Base-by-base conservation (phyloP, 164 flowering plant species). In the Echeveria elegans region DNA sequence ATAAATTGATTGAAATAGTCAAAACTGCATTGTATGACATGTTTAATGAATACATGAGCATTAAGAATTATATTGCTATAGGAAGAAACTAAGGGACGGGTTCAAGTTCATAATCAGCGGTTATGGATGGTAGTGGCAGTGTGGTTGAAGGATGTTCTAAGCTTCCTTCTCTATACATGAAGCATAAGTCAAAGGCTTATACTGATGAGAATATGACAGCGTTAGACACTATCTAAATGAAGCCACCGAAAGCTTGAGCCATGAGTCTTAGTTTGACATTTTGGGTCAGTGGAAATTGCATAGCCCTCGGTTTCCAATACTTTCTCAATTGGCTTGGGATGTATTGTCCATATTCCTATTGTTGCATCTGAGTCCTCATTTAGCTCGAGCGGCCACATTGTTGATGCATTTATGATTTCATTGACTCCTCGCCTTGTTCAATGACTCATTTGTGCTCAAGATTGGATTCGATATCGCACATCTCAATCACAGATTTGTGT, bases 361-460 rank as follows among this genome's bases (percentile, higher is more conserved):
- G 56, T 67, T 28, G 60, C 66, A 2, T 50, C 53, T 5, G 63
- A 74, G 21, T 67, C 59, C 0, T 43, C 66, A 0, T 74, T 74
- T 70, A 74, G 66, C 29, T 59, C 71, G 18, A 56, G 73, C 1
- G 68, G 73, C 16, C 63, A 68, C 15, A 40, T 70, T 4, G n/a
- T 74, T 30, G 66, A 70, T 74, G 37, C 47, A 30, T 70, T 47
- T 70, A 2, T 41, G 2, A 74, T 65, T 63, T 60, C 56, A 2
- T 48, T 74, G 4, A 19, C 38, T 45, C 62, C 63, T n/a, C 52
- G 23, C 10, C 43, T 15, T 43, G 76, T 67, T 19, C 63, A 66
- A 31, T 63, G 43, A n/a, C 24, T 62, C 4, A 63, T 73, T 34
- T 70, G 73, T 63, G 37, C 34, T n/a, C 72, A 73, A 64, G 67